Evolutionary conservation across 2,329 filamentous ascomycete genomes (phyloP), one percentile per base, ranked within the genome.

Genomic region (Chaetomiaceae sp.): DNA sequence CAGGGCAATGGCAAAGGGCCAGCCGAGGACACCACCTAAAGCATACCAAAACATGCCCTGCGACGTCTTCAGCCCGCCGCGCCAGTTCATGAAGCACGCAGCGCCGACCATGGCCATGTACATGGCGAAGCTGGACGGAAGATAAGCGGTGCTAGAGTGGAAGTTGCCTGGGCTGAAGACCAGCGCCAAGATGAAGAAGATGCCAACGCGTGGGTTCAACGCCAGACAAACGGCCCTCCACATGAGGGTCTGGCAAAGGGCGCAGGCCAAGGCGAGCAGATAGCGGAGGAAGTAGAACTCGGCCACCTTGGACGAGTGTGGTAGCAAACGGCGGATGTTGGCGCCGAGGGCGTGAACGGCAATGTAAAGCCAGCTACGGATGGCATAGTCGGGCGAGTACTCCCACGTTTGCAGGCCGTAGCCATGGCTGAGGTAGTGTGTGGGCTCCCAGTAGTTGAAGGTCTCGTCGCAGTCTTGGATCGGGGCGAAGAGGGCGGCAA

Each of bases 391-490:
- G 5, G 94, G 94, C 1, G 92, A 95, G 72, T 97, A 99, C 71
- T 99, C 94, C 94, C 94, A 99, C 1, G 94, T 99, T 73, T 99
- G 91, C 46, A 96, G 77, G 34, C 92, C 94, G 66, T 95, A 92
- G 63, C 89, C 89, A 74, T 96, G 90, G 54, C 84, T 87, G 25
- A 99, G 80, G 70, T 96, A 99, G 71, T 99, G 94, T 0, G 91
- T 84, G 0, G 94, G 92, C 65, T 99, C 94, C 90, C 92, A 99
- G 75, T 96, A 99, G 69, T 99, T 99, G 79, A 95, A 99, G 10
- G 92, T 92, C 74, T 99, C 94, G 64, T 99, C 94, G 68, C 94
- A 99, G 71, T 99, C 94, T 69, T 96, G 91, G 60, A 99, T 96
- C 0, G 94, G 94, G 2, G 90, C 85, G 67, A 86, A 92, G 29